These are phyloP conservation scores for Solanum hybrid DNA, from an alignment of 305 asterid genomes.

Conservation along the genomic window DNA sequence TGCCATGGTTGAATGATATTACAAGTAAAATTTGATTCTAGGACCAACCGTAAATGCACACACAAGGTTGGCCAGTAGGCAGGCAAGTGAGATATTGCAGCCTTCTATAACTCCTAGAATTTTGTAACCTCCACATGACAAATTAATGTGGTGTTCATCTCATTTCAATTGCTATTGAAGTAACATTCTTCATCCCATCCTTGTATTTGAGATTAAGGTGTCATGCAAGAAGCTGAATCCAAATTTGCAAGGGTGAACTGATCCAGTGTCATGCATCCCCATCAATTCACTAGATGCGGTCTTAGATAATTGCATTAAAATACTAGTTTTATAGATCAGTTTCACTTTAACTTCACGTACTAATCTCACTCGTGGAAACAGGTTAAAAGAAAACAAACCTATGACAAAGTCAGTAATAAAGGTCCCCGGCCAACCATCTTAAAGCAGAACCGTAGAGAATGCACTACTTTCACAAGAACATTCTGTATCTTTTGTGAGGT, in stretches of 20 bases:
- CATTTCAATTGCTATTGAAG: neutral
- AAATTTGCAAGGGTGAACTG: neutral
- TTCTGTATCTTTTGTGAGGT: neutral
- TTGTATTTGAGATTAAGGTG: neutral
- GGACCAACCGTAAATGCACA: neutral
- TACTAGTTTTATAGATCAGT: neutral
- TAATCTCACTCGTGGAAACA: neutral
- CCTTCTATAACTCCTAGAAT: neutral
- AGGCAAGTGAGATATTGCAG: neutral
- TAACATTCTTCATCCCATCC: neutral
- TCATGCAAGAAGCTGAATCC: neutral
- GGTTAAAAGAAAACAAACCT: neutral
- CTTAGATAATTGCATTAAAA: neutral
- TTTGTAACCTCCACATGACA: neutral
- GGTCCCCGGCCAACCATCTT: neutral
- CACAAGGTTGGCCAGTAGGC: neutral
- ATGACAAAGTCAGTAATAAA: neutral
- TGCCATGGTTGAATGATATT: neutral
- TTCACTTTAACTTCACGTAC: neutral
- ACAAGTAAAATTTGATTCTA: neutral
- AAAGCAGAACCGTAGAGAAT: neutral
- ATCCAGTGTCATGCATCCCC: neutral
- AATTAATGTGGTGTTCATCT: neutral
- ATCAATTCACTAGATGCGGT: neutral
- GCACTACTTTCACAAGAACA: neutral